Conservation (phyloP, 345 rosid genomes). For the Schrenkiella parvula region DNA sequence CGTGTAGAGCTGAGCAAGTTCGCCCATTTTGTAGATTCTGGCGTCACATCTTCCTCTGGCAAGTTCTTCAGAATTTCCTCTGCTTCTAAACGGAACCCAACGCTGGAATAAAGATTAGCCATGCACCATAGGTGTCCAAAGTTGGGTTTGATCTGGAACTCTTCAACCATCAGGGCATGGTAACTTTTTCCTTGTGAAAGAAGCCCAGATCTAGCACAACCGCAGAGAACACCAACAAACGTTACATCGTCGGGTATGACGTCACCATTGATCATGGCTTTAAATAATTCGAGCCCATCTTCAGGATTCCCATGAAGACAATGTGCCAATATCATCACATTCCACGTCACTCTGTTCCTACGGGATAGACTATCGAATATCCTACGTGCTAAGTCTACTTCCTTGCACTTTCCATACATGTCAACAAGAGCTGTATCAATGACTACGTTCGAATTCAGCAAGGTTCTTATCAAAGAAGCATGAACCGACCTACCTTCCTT, state of each 20-base stretch:
- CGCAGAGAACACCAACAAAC: constrained; percentile 55
- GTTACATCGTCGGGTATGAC: constrained; percentile 53
- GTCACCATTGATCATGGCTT: constrained; percentile 31
- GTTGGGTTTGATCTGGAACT: constrained; percentile 53
- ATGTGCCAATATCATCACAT: constrained; percentile 76
- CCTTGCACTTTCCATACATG: constrained; percentile 61
- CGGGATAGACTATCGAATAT: constrained; percentile 41
- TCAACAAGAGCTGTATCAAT: constrained; percentile 52
- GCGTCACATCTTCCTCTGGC: constrained; percentile 36
- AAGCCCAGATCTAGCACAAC: constrained; percentile 53
- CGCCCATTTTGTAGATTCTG: constrained; percentile 48
- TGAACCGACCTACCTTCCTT: constrained; percentile 75
- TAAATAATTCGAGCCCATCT: constrained; percentile 51
- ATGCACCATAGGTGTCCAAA: constrained; percentile 80
- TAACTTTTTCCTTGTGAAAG: constrained; percentile 45
- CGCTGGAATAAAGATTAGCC: constrained; percentile 56
- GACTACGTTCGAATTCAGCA: constrained; percentile 27
- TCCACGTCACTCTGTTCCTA: constrained; percentile 58
- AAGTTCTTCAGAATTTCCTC: constrained; percentile 44
- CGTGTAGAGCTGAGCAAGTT: constrained; percentile 48
- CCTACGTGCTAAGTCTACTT: constrained; percentile 46
- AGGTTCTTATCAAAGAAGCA: constrained; percentile 42
- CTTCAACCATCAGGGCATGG: constrained; percentile 45
- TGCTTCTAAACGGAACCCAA: constrained; percentile 44
- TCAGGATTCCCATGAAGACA: constrained; percentile 67